A percentile compares a stretch with the other conserved stretches of the same genome.
phyloP scores from a whole-genome alignment of 805 yeast species.

The Metschnikowia similis region DNA sequence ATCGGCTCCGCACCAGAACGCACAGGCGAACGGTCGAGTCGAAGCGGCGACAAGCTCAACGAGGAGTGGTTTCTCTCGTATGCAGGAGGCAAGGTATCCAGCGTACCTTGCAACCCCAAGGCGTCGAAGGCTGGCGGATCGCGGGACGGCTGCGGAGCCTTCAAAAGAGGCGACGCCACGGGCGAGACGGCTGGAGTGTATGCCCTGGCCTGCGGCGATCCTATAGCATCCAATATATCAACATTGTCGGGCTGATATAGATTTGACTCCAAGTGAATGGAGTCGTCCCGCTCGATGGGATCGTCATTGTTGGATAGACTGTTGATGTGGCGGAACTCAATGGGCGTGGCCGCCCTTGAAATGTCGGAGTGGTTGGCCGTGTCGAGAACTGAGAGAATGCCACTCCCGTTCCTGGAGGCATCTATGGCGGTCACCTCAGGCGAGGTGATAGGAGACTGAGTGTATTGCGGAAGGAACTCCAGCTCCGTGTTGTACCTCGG shows the following conservation, averaged over 20 bases:
- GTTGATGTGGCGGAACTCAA: constrained; percentile 27
- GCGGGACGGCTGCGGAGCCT: constrained; percentile 9
- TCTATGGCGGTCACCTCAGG: constrained; percentile 53
- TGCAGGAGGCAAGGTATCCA: constrained; percentile 16
- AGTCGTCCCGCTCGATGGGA: constrained; percentile 34
- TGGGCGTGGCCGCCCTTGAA: constrained; percentile 7
- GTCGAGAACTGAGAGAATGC: background rate
- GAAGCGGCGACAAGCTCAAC: constrained; percentile 12
- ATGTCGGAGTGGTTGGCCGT: background rate
- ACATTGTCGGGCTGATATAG: constrained; percentile 52
- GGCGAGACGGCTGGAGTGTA: constrained; percentile 15
- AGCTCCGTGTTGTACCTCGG: constrained; percentile 57
- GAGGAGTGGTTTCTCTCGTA: constrained; percentile 6
- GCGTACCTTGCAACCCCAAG: constrained; percentile 6
- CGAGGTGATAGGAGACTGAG: constrained; percentile 47
- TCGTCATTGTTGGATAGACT: constrained; percentile 24
- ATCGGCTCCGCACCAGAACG: background rate
- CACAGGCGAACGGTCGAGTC: constrained; percentile 7
- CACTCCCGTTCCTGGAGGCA: constrained; percentile 8
- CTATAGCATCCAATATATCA: constrained; percentile 19
- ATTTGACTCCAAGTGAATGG: constrained; percentile 41
- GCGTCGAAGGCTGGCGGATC: constrained; percentile 16
- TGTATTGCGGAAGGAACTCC: constrained; percentile 22
- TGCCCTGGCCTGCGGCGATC: constrained; percentile 17
- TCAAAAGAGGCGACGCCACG: constrained; percentile 6